Evolutionary conservation across 1,284 basidiomycete species (phyloP).

Genomic region (Ceratobasidium papillatum): DNA sequence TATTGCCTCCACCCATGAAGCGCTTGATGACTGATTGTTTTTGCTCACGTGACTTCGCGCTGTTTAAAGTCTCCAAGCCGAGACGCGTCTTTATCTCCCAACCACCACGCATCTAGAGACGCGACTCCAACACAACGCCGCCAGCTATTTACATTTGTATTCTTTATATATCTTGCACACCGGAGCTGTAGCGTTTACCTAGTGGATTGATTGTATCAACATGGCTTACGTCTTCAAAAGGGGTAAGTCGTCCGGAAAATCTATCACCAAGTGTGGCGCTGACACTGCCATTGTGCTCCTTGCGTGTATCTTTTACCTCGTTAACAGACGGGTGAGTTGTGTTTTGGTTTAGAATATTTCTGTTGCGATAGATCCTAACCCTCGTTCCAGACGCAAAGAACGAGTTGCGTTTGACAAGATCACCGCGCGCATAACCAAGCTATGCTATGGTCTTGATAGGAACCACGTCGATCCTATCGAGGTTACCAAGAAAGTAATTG

Average conservation of each 20-base stretch:
- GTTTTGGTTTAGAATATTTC: background rate
- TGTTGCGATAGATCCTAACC: background rate
- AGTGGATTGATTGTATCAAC: slow-evolving; percentile 19
- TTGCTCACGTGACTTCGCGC: background rate
- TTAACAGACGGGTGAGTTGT: slow-evolving; percentile 40
- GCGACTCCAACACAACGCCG: background rate
- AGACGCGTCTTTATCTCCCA: slow-evolving; percentile 35
- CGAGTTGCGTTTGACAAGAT: slow-evolving; percentile 92
- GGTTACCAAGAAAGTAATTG: slow-evolving; percentile 84
- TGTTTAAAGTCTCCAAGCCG: slow-evolving; percentile 19
- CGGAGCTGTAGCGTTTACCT: slow-evolving; percentile 18
- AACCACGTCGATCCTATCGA: slow-evolving; percentile 95
- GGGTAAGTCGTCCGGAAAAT: slow-evolving; percentile 57
- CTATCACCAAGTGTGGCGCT: slow-evolving; percentile 8
- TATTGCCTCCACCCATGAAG: background rate
- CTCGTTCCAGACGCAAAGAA: slow-evolving; percentile 73
- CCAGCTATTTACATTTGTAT: background rate
- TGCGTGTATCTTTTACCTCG: slow-evolving; percentile 32
- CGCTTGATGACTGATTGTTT: slow-evolving; percentile 23
- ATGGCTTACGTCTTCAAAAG: slow-evolving; percentile 80
- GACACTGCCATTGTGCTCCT: slow-evolving; percentile 39
- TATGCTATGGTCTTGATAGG: slow-evolving; percentile 95
- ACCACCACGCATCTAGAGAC: slow-evolving; percentile 32
- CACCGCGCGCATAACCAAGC: slow-evolving; percentile 90
- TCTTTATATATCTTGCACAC: slow-evolving; percentile 24